A percentile compares a stretch with the other conserved stretches of the same genome.
phyloP scores from a whole-genome alignment of 2,329 filamentous ascomycete species.

The Paramyrothecium roridum region DNA sequence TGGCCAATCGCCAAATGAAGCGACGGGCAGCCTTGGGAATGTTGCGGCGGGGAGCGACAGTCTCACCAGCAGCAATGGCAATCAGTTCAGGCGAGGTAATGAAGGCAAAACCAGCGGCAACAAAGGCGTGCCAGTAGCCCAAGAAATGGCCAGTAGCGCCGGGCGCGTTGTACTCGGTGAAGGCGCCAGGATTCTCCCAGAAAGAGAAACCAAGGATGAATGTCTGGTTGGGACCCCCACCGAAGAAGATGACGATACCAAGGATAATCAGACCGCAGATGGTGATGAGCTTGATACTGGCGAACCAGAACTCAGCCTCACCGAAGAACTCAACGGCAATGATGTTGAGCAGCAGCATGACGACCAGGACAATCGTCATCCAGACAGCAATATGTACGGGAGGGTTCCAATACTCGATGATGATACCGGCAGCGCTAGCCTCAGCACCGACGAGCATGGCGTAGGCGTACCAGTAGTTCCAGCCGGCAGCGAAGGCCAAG shows the following conservation, averaged over 20 bases:
- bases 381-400: slow-evolving; percentile 52
- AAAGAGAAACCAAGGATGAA: slow-evolving; percentile 42
- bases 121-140: slow-evolving; percentile 55
- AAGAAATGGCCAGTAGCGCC: slow-evolving; percentile 53
- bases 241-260: slow-evolving; percentile 53
- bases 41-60: slow-evolving; percentile 60
- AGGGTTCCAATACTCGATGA: slow-evolving; percentile 59
- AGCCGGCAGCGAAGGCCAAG: slow-evolving; percentile 54
- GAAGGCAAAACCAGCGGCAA: slow-evolving; percentile 60
- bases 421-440: slow-evolving; percentile 53
- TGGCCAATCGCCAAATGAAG: slow-evolving; percentile 58
- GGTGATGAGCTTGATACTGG: slow-evolving; percentile 56
- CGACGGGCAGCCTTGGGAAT: slow-evolving; percentile 63
- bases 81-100: slow-evolving; percentile 30
- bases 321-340: slow-evolving; percentile 57
- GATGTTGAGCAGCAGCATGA: slow-evolving; percentile 54
- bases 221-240: slow-evolving; percentile 48
- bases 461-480: slow-evolving; percentile 64
- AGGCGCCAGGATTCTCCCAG: slow-evolving; percentile 38
- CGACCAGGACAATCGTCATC: slow-evolving; percentile 53
- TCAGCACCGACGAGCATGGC: slow-evolving; percentile 56
- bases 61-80: slow-evolving; percentile 63
- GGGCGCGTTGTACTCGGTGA: slow-evolving; percentile 43
- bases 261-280: slow-evolving; percentile 57
- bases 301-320: slow-evolving; percentile 60